Percentiles rank a stretch among this genome's conserved stretches.
These are phyloP conservation scores for Paraurostyla sp. DNA, from an alignment of 73 alveolate species.

Conservation along the genomic window DNA sequence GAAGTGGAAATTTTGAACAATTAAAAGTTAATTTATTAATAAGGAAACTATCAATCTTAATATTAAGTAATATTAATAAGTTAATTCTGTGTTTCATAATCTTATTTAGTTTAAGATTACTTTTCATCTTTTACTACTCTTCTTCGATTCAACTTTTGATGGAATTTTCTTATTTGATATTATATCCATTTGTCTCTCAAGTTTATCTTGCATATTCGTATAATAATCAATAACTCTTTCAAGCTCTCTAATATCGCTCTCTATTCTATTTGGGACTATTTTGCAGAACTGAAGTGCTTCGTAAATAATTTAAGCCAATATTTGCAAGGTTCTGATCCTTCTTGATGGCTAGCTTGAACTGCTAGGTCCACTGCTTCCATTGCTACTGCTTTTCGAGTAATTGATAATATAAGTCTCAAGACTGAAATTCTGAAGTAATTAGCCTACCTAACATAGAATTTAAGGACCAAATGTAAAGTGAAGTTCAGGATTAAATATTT, in stretches of 20 bases:
- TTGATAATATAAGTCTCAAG: constrained; percentile 36
- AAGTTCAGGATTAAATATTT: constrained; percentile 45
- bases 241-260: constrained; percentile 50
- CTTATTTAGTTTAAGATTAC: background rate
- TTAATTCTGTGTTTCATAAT: background rate
- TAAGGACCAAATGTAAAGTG: constrained; percentile 56
- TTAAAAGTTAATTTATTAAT: constrained; percentile 30
- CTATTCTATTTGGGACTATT: constrained; percentile 55
- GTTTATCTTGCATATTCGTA: background rate
- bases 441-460: constrained; percentile 15
- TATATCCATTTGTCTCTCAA: background rate
- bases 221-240: constrained; percentile 34
- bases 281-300: constrained; percentile 51
- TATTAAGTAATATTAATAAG: too few species aligned
- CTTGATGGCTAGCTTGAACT: background rate
- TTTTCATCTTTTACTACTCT: background rate
- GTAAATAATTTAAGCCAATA: constrained; percentile 31
- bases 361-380: too few species aligned
- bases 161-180: background rate
- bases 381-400: too few species aligned
- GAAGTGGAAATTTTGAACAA: constrained; percentile 80
- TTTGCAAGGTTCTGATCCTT: constrained; percentile 32
- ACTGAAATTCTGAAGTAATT: background rate
- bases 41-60: background rate
- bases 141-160: background rate